Evolutionary conservation across 2,329 filamentous ascomycete species (phyloP).

Genomic region (Lasiodiplodia citricola): DNA sequence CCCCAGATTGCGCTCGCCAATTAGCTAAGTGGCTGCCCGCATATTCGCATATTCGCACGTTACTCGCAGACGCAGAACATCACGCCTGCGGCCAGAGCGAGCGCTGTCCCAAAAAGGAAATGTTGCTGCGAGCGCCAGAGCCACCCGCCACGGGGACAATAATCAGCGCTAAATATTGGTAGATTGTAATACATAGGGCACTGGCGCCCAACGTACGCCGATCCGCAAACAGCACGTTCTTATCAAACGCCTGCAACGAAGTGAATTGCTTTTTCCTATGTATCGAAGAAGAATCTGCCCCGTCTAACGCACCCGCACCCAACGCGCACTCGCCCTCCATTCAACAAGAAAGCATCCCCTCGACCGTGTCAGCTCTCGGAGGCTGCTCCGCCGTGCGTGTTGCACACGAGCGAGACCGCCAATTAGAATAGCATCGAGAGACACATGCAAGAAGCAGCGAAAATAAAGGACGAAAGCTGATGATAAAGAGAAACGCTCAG

Average conservation of each 20-base stretch:
- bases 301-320: constrained; percentile 22
- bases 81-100: neutral
- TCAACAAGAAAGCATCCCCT: constrained; percentile 3
- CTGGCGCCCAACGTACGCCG: neutral
- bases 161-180: neutral
- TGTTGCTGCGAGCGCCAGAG: constrained; percentile 10
- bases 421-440: constrained; percentile 4
- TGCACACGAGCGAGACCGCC: neutral
- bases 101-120: neutral
- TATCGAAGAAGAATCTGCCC: constrained; percentile 19
- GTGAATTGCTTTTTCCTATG: constrained; percentile 22
- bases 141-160: neutral
- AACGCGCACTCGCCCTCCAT: constrained; percentile 16
- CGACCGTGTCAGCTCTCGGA: neutral
- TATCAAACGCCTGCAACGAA: constrained; percentile 5
- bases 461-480: constrained; percentile 10
- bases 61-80: neutral
- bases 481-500: constrained; percentile 21
- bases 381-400: neutral
- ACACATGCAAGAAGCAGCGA: neutral
- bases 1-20: neutral
- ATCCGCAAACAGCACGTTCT: constrained; percentile 4
- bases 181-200: constrained; percentile 17
- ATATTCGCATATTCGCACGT: neutral
- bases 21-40: neutral